A percentile compares a stretch with the other conserved stretches of the same genome.
These are phyloP conservation scores for Aspergillus heteromorphus DNA, from an alignment of 495 filamentous ascomycete species.

Conservation along the genomic window DNA sequence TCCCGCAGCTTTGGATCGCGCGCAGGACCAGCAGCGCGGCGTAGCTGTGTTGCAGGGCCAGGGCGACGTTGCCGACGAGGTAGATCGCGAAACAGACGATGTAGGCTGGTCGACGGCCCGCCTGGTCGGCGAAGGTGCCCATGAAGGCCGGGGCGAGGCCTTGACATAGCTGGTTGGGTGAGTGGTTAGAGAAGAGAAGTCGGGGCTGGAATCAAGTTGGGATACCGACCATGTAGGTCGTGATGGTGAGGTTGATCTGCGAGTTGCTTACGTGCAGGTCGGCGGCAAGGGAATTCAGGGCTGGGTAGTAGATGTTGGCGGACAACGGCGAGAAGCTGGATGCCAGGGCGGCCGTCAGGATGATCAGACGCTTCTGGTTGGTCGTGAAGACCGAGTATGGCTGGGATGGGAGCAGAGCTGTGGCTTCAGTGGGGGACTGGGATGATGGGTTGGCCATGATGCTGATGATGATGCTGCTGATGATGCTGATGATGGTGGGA, in stretches of 20 bases:
- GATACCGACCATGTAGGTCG: constrained; percentile 40
- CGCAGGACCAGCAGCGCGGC: constrained; percentile 42
- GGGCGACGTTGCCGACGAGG: constrained; percentile 39
- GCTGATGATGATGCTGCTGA: background rate
- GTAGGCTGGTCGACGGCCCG: constrained; percentile 46
- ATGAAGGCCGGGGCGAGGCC: constrained; percentile 47
- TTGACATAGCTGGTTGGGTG: constrained; percentile 37
- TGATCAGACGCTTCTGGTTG: constrained; percentile 19
- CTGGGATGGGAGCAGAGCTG: constrained; percentile 12
- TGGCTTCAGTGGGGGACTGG: constrained; percentile 10
- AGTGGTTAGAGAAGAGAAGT: too few relatives aligned
- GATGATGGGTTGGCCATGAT: too few relatives aligned
- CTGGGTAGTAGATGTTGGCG: constrained; percentile 43
- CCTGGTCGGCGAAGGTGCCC: constrained; percentile 43
- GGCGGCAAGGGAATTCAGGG: constrained; percentile 28
- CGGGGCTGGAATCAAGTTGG: too few relatives aligned
- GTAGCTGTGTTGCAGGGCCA: constrained; percentile 43
- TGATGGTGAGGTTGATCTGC: constrained; percentile 42
- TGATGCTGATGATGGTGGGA: too few relatives aligned
- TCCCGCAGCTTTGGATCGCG: constrained; percentile 45
- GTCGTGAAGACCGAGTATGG: constrained; percentile 22
- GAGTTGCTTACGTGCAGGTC: constrained; percentile 28
- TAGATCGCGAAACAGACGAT: constrained; percentile 44
- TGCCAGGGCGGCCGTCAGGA: constrained; percentile 10
- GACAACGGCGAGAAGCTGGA: constrained; percentile 36